These are phyloP conservation scores for Cryomyces minteri DNA, from an alignment of 495 filamentous ascomycete genomes.

Conservation along the genomic window DNA sequence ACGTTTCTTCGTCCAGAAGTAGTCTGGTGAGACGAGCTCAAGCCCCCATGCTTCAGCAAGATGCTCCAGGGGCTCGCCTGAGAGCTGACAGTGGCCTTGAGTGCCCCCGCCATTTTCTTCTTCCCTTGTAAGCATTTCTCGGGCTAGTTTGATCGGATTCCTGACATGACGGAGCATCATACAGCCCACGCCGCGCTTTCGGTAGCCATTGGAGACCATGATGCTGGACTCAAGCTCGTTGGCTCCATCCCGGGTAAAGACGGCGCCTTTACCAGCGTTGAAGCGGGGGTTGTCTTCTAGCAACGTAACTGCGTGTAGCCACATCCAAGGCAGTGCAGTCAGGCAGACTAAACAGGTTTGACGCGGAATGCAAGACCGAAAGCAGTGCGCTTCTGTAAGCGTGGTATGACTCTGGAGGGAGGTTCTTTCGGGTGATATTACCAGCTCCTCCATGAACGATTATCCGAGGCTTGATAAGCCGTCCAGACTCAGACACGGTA, in stretches of 20 bases:
- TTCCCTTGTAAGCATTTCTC: conserved; percentile 48
- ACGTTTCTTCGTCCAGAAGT: conserved; percentile 60
- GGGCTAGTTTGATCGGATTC: conserved; percentile 63
- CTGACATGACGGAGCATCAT: conserved; percentile 53
- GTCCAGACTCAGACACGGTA: too few relatives aligned
- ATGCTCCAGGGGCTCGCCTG: conserved; percentile 44
- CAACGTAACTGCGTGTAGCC: conserved; percentile 55
- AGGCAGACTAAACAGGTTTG: conserved; percentile 20
- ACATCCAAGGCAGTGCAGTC: conserved; percentile 42
- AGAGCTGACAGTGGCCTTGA: conserved; percentile 49
- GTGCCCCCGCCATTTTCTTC: conserved; percentile 26
- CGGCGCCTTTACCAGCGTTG: conserved; percentile 71
- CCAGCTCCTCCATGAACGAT: conserved; percentile 87
- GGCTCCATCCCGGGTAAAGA: conserved; percentile 64
- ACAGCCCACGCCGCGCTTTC: conserved; percentile 61
- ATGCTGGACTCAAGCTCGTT: conserved; percentile 84
- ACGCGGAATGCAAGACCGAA: conserved; percentile 31
- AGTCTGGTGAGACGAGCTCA: conserved; percentile 46
- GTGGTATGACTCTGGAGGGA: conserved; percentile 40
- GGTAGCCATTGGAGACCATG: conserved; percentile 59
- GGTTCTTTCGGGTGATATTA: conserved; percentile 48
- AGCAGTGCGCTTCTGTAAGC: conserved; percentile 46
- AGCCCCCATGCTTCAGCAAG: conserved; percentile 48
- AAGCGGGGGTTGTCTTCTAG: conserved; percentile 74
- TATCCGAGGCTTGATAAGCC: conserved; percentile 30